Evolutionary conservation across 257 asterid genomes (phyloP), one percentile per base, ranked within the genome.

Genomic region (Scutellaria minor): DNA sequence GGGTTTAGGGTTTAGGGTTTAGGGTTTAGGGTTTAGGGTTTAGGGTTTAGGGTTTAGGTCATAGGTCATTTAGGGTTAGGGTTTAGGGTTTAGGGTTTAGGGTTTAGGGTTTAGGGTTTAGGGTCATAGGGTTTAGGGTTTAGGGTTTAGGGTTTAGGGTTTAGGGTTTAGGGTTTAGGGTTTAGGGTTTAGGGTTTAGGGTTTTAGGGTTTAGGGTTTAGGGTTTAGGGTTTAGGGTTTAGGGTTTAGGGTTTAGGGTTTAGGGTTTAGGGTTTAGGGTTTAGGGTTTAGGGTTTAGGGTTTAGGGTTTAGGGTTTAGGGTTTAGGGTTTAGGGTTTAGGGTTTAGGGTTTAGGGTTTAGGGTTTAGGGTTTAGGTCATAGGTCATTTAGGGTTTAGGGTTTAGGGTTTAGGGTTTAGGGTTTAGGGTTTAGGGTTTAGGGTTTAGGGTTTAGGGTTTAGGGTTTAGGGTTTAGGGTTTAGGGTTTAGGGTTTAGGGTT

Each of bases 401-500:
- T 27, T 58, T 58, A 3, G 44, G 44, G 44, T 56, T 56, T 13
- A 44, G 64, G 9, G 48, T 44, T 58, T 58, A 24, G 44, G 64
- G 64, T 27, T 58, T 27, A 3, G 44, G 64, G 44, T 27, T 58
- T 27, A 10, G 39, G 37, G 44, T 5, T 58, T 58, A 1, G 10
- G 64, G 64, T 0, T 58, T 58, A 2, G 10, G 44, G 64, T 0
- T 58, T 58, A 1, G 10, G 64, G 64, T 58, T 58, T 58, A 58
- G 64, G 42, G 64, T 58, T 58, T 58, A 58, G 44, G 44, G 64
- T 31, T 24, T 58, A 58, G 64, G 64, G 64, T 58, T 58, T 58
- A 58, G 64, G 64, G 45, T 58, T 58, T n/a, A 24, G 64, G 61
- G 64, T 27, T 58, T 58, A 9, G 45, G 42, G 44, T 44, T 44